Base-by-base conservation (phyloP, 306 rosid genomes). In the Astragalus glycyphyllos region DNA sequence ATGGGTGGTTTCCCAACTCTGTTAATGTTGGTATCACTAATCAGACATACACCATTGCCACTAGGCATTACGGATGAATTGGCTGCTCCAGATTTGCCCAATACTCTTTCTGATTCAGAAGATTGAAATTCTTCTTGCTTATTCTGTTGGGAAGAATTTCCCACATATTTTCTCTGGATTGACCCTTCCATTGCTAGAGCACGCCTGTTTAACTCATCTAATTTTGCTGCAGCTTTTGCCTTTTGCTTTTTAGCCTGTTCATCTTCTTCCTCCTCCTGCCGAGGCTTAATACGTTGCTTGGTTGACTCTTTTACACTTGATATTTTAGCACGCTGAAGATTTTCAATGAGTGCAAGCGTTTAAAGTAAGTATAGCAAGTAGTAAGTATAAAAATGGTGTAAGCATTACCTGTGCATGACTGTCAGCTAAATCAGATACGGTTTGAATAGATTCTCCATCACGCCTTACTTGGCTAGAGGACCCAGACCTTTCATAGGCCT, bases 221-320 rank as follows among this genome's bases (percentile, higher is more conserved):
- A 81, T 77, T 87, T 94, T 9, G 89, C 95, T 34, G 17, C 77
- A 77, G 91, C 92, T 85, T 85, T 89, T 53, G 88, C 91, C 77
- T 49, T 83, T 79, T 87, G 99, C 86, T 79, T 89, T 82, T 92
- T 87, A 44, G 67, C 76, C 47, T 88, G 83, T 72, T 90, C 97
- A 81, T 89, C 96, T 83, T 91, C 97, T 80, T 90, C 98, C 85
- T 91, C 97, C 83, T 91, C 97, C 83, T 71, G 92, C 65, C 86
- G 80, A 79, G 89, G 95, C 80, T 70, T 90, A 61, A 96, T 81
- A 41, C 85, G 89, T 45, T 90, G 99, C 82, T 79, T 87, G 68
- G 89, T 92, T 73, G 83, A 69, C 75, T 89, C 98, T 83, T 74
- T 86, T 74, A 23, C 29, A 1, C 2, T 23, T 1, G 29, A 23